These are phyloP conservation scores for Mortierella sp. DNA, from an alignment of 371 early-diverging fungal genomes.

Conservation along the genomic window DNA sequence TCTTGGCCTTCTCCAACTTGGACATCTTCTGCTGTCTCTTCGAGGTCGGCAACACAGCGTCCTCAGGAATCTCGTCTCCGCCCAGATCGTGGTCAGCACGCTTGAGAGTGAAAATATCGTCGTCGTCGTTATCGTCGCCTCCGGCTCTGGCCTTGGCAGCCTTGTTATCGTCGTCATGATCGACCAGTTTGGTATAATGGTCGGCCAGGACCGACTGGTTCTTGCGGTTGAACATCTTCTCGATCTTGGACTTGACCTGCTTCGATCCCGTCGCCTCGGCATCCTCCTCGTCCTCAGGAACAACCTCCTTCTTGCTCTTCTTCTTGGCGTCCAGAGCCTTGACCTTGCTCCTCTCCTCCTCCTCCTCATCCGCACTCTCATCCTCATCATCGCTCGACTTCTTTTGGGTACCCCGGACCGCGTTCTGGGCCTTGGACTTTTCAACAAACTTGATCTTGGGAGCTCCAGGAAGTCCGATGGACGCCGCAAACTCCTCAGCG, in stretches of 20 bases:
- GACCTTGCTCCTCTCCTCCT: slow-evolving; percentile 57
- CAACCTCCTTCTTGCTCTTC: slow-evolving; percentile 60
- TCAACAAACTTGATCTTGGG: slow-evolving; percentile 93
- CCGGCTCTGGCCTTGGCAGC: not conserved
- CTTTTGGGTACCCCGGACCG: slow-evolving; percentile 63
- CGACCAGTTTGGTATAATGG: slow-evolving; percentile 89
- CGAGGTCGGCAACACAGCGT: slow-evolving; percentile 30
- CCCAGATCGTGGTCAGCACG: slow-evolving; percentile 81
- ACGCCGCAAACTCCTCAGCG: slow-evolving; percentile 87
- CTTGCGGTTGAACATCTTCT: slow-evolving; percentile 93
- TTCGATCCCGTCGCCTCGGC: slow-evolving; percentile 35
- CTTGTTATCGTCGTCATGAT: slow-evolving; percentile 67
- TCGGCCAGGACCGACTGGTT: slow-evolving; percentile 92
- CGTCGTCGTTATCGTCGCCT: slow-evolving; percentile 65
- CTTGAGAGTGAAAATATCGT: slow-evolving; percentile 87
- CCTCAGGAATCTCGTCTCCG: slow-evolving; percentile 42
- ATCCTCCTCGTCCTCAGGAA: slow-evolving; percentile 40
- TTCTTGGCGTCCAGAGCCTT: slow-evolving; percentile 48
- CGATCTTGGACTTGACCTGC: slow-evolving; percentile 82
- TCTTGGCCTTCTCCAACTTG: slow-evolving; percentile 82
- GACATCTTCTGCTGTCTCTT: slow-evolving; percentile 65
- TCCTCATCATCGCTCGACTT: slow-evolving; percentile 56
- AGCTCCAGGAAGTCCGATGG: slow-evolving; percentile 94
- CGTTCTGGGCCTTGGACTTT: slow-evolving; percentile 71
- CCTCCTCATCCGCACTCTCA: slow-evolving; percentile 52